Base-by-base conservation (phyloP, 2,329 filamentous ascomycete genomes). In the Neoarthrinium moseri region DNA sequence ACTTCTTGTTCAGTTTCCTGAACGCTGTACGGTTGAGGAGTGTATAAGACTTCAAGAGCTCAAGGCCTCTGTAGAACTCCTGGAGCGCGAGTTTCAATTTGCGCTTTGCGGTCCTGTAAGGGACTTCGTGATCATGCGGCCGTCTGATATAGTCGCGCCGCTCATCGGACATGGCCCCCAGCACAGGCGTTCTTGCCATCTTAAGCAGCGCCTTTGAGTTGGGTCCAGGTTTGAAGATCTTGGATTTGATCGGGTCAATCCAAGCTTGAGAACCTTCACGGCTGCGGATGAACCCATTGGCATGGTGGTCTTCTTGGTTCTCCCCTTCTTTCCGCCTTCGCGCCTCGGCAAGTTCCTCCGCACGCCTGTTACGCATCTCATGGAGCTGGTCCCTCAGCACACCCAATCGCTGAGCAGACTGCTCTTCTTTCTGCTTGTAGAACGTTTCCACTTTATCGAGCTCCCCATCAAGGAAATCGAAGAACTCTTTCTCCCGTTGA, bases 1-100 rank as follows among this genome's bases (percentile, higher is more conserved):
- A 97, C 68, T 99, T 99, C 67, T 99, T 99, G 69, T 95, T 96
- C 62, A 99, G 90, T 66, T 99, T 99, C 24, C 91, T 85, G 61
- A 97, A 97, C 0, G 91, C 94, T 0, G 90, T 96, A 39, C 90
- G 81, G 64, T 99, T 99, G 12, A 96, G 75, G 18, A 95, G 71
- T 2, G 91, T 86, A 58, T 95, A 99, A 0, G 89, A 88, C 69
- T 96, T 97, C 48, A 99, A 77, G 36, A 97, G 73, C 63, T 99
- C 94, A 12, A 99, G 75, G 1, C 89, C 87, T 17, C 92, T 86
- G 63, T 99, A 97, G 63, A 91, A 96, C 64, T 97, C 94, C 58
- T 95, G 88, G 40, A 97, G 68, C 0, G 94, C 94, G 38, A 89
- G 72, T 67, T 97, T 97, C 46, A 99, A 75, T 69, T 96, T 96